Conservation (phyloP, 768 basidiomycete genomes). For the Lentinula guzmanii region DNA sequence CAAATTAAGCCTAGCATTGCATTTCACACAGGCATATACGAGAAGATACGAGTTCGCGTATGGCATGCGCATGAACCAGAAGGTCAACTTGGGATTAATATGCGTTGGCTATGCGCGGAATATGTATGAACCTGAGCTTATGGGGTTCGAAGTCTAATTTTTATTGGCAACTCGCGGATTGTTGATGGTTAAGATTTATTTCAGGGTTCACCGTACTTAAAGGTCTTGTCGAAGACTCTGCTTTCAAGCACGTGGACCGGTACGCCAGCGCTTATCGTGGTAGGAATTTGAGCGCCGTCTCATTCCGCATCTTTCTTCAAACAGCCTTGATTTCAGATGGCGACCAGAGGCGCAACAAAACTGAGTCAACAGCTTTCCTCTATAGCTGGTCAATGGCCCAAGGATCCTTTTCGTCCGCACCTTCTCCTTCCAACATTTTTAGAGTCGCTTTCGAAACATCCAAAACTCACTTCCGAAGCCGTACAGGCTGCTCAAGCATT, state of each 20-base stretch:
- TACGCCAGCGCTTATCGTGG: too few species aligned
- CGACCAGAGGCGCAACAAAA: slow-evolving; percentile 19
- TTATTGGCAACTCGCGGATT: background rate
- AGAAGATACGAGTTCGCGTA: background rate
- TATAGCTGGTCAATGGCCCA: slow-evolving; percentile 60
- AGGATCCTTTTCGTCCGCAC: slow-evolving; percentile 73
- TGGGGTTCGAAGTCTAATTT: background rate
- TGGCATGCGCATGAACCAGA: background rate
- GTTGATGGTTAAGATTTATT: background rate
- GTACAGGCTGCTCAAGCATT: slow-evolving; percentile 56
- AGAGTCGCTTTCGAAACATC: slow-evolving; percentile 59
- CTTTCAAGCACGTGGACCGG: too few species aligned
- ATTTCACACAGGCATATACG: background rate
- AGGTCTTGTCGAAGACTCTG: too few species aligned
- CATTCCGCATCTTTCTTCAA: background rate
- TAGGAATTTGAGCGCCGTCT: background rate
- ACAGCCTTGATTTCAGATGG: background rate
- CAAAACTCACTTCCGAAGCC: slow-evolving; percentile 54
- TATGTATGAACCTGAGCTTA: background rate
- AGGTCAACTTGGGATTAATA: background rate
- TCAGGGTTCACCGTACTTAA: too few species aligned
- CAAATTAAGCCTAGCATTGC: background rate
- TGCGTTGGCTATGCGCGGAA: background rate
- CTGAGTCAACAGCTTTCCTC: slow-evolving; percentile 43
- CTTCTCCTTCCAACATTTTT: slow-evolving; percentile 67